Evolutionary conservation across 106 monocot species (phyloP), one percentile per base, ranked within the genome.

Genomic region (Allium sativum): DNA sequence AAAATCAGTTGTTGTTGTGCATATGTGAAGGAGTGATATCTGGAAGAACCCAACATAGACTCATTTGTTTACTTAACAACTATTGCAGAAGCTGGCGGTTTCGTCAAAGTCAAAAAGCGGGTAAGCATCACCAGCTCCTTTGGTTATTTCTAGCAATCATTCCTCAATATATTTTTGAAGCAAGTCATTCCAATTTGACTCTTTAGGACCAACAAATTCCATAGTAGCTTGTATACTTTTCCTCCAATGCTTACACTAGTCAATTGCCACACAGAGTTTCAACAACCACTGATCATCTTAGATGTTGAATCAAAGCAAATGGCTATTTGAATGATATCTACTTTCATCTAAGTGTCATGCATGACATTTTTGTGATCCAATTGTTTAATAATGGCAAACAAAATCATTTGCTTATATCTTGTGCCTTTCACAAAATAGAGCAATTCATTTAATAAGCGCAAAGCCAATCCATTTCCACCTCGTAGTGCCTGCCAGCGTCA

Each of bases 321-420:
- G 44, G 79, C 77, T 47, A 82, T 68, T 67, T 84, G n/a, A 59
- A 90, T 73, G 40, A 96, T 96, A 62, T 84, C 71, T 52, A 84
- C 72, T 71, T 96, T 96, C 7, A 74, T 62, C 69, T 76, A 73
- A 63, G 87, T 79, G 66, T 87, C 79, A 72, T 78, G 67, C 1
- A 67, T 54, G 18, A 96, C 79, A 74, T 87, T 90, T 76, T 96
- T 96, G 67, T 96, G 84, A 71, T 96, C 95, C 58, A 96, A 60
- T 70, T 96, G 95, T 14, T 87, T 76, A 48, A 96, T 75, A 14
- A 84, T 50, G 65, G 79, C 58, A 76, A 82, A 56, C 66, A 90
- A 73, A 68, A 96, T 67, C 57, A 84, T 68, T 61, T 79, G n/a
- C n/a, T 84, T 84, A 67, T 77, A 83, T 66, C 90, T 90, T 96